Evolutionary conservation across 441 rosid genomes (phyloP), one percentile per base, ranked within the genome.

Genomic region (Geranium incanum): DNA sequence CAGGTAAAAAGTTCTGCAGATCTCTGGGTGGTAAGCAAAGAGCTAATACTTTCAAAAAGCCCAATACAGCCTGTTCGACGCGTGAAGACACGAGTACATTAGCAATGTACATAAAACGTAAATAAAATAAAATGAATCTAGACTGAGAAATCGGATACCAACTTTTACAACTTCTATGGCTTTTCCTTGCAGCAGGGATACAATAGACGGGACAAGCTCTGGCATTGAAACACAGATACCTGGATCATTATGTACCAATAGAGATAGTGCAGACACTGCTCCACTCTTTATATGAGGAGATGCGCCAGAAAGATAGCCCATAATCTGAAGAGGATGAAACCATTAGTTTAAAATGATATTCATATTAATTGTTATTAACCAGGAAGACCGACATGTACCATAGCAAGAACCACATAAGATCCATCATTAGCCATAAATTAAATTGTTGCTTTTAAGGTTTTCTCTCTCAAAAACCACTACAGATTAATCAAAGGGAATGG

Each of bases 271-370:
- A 79, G 97, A 88, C 62, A 90, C 93, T 65, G 99, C 99, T 81
- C 93, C 99, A 78, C 99, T 92, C 76, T 82, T 92, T 77, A 92
- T 89, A 50, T 90, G 97, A 45, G 99, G 95, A 39, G 97, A 95
- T 50, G 97, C 79, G 70, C 97, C 93, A 68, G 94, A 88, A 43
- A 90, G 91, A 84, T 90, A 92, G 66, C 97, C 97, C 82, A 86
- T 70, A 77, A 92, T 85, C 99, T 94, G 95, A 71, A 83, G 18
- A 77, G 67, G 19, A 50, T 19, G 64, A 69, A 57, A 72, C 59
- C 55, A 57, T 80, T 18, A 77, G 77, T 69, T 41, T 50, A 67
- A 28, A 50, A 65, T 52, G 48, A 65, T 71, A 66, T 13, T 50
- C 57, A 16, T 59, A 36, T 19, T 18, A 18, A 16, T 48, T 23